Percentiles rank a stretch among this genome's conserved stretches.
Evolutionary conservation across 169 alveolate species (phyloP).

Genomic region (Plasmodium berghei): DNA sequence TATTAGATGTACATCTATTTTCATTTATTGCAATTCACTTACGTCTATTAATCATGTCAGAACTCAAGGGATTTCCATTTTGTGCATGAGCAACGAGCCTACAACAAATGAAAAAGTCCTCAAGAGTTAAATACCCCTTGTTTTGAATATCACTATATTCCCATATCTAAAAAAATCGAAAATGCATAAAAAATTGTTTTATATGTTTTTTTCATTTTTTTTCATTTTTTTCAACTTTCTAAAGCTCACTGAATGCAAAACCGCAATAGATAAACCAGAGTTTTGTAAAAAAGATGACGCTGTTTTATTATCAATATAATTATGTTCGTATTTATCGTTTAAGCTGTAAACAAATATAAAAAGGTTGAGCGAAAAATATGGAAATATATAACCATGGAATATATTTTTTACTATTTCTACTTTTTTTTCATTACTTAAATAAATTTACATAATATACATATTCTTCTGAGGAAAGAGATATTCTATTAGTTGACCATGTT

Average conservation of each 20-base stretch:
- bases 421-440: constrained; percentile 31
- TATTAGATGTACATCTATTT: not conserved
- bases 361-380: not conserved
- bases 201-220: not conserved
- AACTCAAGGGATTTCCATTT: constrained; percentile 78
- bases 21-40: constrained; percentile 10
- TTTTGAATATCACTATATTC: constrained; percentile 82
- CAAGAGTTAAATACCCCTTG: constrained; percentile 85
- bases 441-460: constrained; percentile 36
- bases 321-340: constrained; percentile 53
- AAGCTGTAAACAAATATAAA: constrained; percentile 11
- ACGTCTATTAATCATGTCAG: constrained; percentile 52
- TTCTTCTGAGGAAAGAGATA: constrained; percentile 43
- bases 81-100: constrained; percentile 92
- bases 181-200: not conserved
- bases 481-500: constrained; percentile 63
- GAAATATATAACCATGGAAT: not conserved
- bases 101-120: constrained; percentile 89
- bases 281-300: constrained; percentile 68
- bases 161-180: constrained; percentile 80
- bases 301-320: constrained; percentile 61
- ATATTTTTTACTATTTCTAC: not conserved
- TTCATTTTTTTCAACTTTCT: not conserved
- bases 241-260: constrained; percentile 38
- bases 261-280: constrained; percentile 51